Percentiles rank a stretch among this genome's conserved stretches.
Conservation (phyloP, 139 green algal genomes). For the Chlamydomonas eustigma region DNA sequence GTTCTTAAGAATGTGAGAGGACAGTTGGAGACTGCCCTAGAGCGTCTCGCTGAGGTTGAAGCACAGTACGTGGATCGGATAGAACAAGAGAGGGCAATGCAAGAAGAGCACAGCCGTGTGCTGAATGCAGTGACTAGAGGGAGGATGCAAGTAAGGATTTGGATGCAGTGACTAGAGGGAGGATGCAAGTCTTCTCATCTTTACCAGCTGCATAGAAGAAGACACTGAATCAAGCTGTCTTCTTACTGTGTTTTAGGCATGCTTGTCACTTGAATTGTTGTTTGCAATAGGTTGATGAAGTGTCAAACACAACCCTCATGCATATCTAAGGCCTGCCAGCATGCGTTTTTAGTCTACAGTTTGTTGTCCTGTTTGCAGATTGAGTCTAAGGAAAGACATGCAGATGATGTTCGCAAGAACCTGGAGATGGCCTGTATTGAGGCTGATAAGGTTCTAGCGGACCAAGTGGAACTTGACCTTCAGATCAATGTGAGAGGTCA, state of each 20-base stretch:
- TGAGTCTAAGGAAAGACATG: slow-evolving; percentile 61
- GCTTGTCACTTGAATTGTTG: slow-evolving; percentile 12
- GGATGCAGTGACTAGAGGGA: slow-evolving; percentile 27
- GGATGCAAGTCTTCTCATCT: too few species aligned
- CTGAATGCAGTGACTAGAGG: slow-evolving; percentile 34
- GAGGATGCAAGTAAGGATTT: slow-evolving; percentile 41
- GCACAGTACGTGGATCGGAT: background rate
- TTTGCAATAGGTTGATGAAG: background rate
- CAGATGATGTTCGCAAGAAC: slow-evolving; percentile 61
- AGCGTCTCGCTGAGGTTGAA: slow-evolving; percentile 27
- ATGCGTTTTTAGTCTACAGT: too few species aligned
- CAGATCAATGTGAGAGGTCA: slow-evolving; percentile 51
- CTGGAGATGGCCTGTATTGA: slow-evolving; percentile 65
- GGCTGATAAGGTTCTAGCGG: slow-evolving; percentile 52
- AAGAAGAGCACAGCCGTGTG: slow-evolving; percentile 37
- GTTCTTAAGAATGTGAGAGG: slow-evolving; percentile 34
- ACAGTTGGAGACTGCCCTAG: slow-evolving; percentile 36
- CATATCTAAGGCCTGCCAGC: too few species aligned
- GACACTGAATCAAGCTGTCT: too few species aligned
- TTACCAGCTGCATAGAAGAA: too few species aligned
- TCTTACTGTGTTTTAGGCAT: too few species aligned
- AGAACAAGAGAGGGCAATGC: slow-evolving; percentile 20
- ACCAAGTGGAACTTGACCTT: slow-evolving; percentile 49
- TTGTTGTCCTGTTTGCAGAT: slow-evolving; percentile 17
- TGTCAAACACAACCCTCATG: too few species aligned